These are phyloP conservation scores for Boletus edulis DNA, from an alignment of 768 basidiomycete genomes.

Conservation along the genomic window DNA sequence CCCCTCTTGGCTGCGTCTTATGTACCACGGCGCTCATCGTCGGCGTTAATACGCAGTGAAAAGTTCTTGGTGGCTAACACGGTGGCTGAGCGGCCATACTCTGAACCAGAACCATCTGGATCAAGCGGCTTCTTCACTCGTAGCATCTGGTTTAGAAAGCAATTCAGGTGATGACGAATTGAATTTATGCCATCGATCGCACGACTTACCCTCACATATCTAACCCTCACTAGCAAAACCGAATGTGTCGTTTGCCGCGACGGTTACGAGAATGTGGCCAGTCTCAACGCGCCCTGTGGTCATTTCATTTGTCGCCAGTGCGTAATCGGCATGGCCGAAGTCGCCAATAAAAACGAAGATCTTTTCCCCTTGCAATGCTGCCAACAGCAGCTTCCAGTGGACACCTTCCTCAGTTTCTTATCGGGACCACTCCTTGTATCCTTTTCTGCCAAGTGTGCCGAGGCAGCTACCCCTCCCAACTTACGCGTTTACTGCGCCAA, in stretches of 20 bases:
- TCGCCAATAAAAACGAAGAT: slow-evolving; percentile 46
- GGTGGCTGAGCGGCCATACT: neutral
- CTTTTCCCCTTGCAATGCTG: slow-evolving; percentile 55
- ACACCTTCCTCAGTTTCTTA: slow-evolving; percentile 32
- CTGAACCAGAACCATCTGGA: neutral
- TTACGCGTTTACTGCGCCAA: slow-evolving; percentile 50
- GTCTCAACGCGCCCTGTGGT: slow-evolving; percentile 40
- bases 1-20: neutral
- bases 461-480: slow-evolving; percentile 42
- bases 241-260: slow-evolving; percentile 45
- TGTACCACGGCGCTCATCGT: neutral
- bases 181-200: neutral
- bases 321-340: slow-evolving; percentile 38
- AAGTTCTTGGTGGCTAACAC: slow-evolving; percentile 12
- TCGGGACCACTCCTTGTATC: slow-evolving; percentile 22
- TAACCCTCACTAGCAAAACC: slow-evolving; percentile 5
- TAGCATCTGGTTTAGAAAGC: neutral
- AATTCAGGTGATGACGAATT: neutral
- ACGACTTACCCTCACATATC: neutral
- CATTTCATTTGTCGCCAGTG: slow-evolving; percentile 51
- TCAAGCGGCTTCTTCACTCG: neutral
- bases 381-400: slow-evolving; percentile 33
- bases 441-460: slow-evolving; percentile 43
- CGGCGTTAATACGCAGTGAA: neutral
- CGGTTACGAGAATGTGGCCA: slow-evolving; percentile 7